Percentiles rank a stretch among this genome's conserved stretches.
phyloP scores from a whole-genome alignment of 441 rosid species.

The Brassica hybrid region DNA sequence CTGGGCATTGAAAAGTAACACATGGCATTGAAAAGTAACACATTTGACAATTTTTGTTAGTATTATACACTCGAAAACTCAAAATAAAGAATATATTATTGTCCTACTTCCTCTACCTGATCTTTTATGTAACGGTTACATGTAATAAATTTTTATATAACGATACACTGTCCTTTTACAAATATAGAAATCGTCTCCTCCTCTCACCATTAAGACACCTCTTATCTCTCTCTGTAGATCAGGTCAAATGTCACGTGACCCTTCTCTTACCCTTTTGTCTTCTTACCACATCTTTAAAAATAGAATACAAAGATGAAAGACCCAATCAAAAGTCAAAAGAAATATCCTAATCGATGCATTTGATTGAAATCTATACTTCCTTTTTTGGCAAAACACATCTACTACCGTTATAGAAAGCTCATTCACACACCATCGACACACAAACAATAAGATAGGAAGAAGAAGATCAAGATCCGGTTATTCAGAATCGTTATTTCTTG shows the following conservation, averaged over 20 bases:
- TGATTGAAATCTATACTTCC: slow-evolving; percentile 31
- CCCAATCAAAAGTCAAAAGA: slow-evolving; percentile 4
- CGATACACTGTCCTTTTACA: neutral
- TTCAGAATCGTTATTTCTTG: slow-evolving; percentile 17
- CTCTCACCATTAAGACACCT: neutral
- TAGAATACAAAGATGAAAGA: slow-evolving; percentile 17
- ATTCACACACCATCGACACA: slow-evolving; percentile 4
- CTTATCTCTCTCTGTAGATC: slow-evolving; percentile 8
- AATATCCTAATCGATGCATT: slow-evolving; percentile 16
- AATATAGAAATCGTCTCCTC: slow-evolving; percentile 3
- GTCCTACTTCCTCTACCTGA: neutral
- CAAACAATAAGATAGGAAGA: neutral
- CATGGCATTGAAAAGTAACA: too few relatives aligned
- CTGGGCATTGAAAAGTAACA: too few relatives aligned
- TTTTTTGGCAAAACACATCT: slow-evolving; percentile 25
- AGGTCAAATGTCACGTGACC: slow-evolving; percentile 42
- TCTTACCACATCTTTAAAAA: slow-evolving; percentile 20
- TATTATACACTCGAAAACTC: neutral
- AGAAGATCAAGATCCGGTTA: slow-evolving; percentile 35
- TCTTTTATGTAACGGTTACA: slow-evolving; percentile 16
- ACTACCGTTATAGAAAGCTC: slow-evolving; percentile 31
- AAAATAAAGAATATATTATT: neutral
- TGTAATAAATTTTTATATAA: neutral
- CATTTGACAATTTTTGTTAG: too few relatives aligned
- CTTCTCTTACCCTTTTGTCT: slow-evolving; percentile 15